Conservation (phyloP, 148 eudicot genomes). For the Linanthus parryae region DNA sequence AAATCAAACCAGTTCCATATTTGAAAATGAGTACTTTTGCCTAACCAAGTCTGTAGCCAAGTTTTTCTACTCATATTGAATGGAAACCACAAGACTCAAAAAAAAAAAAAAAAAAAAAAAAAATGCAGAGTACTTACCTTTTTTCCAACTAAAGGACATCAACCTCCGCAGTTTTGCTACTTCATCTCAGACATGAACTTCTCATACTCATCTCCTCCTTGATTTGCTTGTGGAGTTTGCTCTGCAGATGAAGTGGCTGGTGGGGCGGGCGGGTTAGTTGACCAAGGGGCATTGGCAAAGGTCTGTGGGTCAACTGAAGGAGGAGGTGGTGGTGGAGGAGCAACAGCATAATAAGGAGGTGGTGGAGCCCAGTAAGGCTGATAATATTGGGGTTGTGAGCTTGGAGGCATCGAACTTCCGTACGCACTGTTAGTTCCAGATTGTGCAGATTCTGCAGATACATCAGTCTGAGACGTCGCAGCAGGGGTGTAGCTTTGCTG, state of each 20-base stretch:
- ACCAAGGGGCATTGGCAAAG: constrained; percentile 74
- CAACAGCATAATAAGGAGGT: constrained; percentile 54
- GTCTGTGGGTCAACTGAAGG: constrained; percentile 34
- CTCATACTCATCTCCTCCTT: constrained; percentile 51
- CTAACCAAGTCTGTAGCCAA: no score
- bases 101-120: not conserved
- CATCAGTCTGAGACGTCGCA: constrained; percentile 48
- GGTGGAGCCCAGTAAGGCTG: constrained; percentile 44
- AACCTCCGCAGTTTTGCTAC: constrained; percentile 20
- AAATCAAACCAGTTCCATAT: not conserved
- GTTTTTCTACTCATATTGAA: no score
- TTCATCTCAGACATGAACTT: constrained; percentile 92
- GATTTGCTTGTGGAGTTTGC: constrained; percentile 39
- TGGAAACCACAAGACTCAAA: not conserved
- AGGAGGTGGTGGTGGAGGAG: constrained; percentile 34
- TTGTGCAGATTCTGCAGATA: constrained; percentile 32
- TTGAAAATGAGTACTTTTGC: not conserved
- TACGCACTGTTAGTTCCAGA: constrained; percentile 30
- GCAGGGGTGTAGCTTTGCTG: constrained; percentile 56
- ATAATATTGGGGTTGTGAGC: constrained; percentile 33
- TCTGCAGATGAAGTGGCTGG: constrained; percentile 43
- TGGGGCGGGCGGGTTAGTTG: constrained; percentile 50
- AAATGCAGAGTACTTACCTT: constrained; percentile 22
- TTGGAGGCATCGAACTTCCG: constrained; percentile 27
- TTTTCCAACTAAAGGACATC: not conserved